Conservation (phyloP, 306 rosid genomes). For the Cucurbita maxima region DNA sequence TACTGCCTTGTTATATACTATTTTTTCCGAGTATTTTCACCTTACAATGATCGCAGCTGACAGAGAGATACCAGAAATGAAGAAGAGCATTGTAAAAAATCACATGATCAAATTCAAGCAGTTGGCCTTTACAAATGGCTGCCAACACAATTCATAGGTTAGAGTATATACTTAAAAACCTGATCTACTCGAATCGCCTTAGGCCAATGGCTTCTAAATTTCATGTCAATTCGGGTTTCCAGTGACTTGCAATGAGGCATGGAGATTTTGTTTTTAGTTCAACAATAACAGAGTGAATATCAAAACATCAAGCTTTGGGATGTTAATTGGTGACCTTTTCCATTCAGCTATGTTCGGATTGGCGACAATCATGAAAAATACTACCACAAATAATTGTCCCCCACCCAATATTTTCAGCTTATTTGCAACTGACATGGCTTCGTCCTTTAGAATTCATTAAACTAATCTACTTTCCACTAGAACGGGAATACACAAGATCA, state of each 20-base stretch:
- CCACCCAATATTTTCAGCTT: not conserved
- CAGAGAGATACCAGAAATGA: not conserved
- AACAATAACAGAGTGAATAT: too few relatives aligned
- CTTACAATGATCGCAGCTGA: not conserved
- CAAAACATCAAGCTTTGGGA: too few relatives aligned
- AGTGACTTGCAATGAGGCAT: not conserved
- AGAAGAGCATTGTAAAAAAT: not conserved
- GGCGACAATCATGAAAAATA: not conserved
- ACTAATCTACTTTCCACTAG: not conserved
- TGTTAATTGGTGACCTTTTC: too few relatives aligned
- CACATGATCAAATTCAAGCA: not conserved
- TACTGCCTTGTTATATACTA: not conserved
- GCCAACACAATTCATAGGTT: not conserved
- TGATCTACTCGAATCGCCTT: not conserved
- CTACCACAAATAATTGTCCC: not conserved
- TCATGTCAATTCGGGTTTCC: not conserved
- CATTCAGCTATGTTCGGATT: too few relatives aligned
- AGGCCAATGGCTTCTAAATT: not conserved
- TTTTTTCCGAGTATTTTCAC: not conserved
- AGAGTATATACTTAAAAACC: not conserved
- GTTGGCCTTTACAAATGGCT: constrained; percentile 12
- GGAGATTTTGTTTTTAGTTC: too few relatives aligned
- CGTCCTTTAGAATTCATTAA: not conserved
- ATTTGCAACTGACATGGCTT: too few relatives aligned
- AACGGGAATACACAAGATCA: not conserved